Evolutionary conservation across 2,329 filamentous ascomycete genomes (phyloP).

Genomic region (Cercospora sojina): DNA sequence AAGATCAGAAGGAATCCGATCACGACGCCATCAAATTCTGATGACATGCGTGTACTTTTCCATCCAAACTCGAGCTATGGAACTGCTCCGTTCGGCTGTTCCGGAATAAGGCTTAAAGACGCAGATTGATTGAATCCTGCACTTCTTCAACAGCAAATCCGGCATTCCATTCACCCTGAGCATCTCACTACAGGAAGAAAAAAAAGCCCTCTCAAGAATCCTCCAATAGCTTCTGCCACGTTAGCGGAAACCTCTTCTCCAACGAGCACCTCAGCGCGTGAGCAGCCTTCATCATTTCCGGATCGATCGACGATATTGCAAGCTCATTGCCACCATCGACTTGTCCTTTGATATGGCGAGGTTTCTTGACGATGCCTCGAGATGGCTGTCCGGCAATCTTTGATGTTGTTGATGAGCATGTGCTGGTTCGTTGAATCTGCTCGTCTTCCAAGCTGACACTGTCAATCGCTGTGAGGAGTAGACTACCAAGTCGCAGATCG

Average conservation of each 20-base stretch:
- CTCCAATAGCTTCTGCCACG: constrained; percentile 13
- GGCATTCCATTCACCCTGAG: neutral
- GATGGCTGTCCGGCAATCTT: neutral
- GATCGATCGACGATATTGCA: neutral
- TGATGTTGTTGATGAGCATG: neutral
- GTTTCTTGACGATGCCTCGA: neutral
- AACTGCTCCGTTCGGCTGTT: too few species aligned
- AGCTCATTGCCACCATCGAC: neutral
- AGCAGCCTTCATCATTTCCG: neutral
- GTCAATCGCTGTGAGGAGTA: constrained; percentile 6
- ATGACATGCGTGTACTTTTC: neutral
- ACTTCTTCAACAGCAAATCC: neutral
- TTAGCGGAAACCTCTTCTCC: constrained; percentile 9
- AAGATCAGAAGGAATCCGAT: neutral
- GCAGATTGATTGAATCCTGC: too few species aligned
- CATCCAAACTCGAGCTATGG: too few species aligned
- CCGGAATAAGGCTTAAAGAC: too few species aligned
- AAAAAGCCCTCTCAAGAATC: neutral
- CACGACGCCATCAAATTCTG: neutral
- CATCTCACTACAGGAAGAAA: neutral
- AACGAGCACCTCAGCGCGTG: constrained; percentile 5
- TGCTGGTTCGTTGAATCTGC: neutral
- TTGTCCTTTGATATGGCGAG: neutral
- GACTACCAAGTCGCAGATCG: constrained; percentile 7
- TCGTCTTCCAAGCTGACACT: neutral